A percentile compares a stretch with the other conserved stretches of the same genome.
Conservation (phyloP, 805 yeast species). For the Lachancea mirantina region DNA sequence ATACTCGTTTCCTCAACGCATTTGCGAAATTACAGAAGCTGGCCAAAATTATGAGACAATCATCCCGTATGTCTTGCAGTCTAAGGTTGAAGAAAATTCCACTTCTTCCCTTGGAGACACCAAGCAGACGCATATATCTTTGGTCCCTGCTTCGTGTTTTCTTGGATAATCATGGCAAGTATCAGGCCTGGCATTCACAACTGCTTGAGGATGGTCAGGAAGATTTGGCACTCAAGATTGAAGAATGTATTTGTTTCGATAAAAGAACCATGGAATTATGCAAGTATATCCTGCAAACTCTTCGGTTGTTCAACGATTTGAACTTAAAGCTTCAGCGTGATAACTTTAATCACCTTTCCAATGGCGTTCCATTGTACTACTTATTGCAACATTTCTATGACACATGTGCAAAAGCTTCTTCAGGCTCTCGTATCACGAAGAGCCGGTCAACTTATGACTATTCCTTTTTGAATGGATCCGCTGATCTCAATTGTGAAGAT, state of each 20-base stretch:
- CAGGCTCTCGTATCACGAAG: slow-evolving; percentile 1
- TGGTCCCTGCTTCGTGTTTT: slow-evolving; percentile 5
- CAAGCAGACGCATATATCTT: neutral
- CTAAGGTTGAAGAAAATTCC: neutral
- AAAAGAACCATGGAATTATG: slow-evolving; percentile 1
- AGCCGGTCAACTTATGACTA: neutral
- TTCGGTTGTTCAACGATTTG: slow-evolving; percentile 3
- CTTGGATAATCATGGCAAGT: slow-evolving; percentile 1
- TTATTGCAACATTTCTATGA: slow-evolving; percentile 2
- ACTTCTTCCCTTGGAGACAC: slow-evolving; percentile 3
- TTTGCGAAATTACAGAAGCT: slow-evolving; percentile 1
- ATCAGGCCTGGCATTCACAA: neutral
- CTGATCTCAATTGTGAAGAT: slow-evolving; percentile 5
- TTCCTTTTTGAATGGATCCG: slow-evolving; percentile 8
- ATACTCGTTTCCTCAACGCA: neutral
- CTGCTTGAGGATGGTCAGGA: neutral
- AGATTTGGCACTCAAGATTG: neutral
- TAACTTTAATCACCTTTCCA: neutral
- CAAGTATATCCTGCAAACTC: slow-evolving; percentile 5
- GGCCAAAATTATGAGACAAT: slow-evolving; percentile 1
- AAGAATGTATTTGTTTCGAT: neutral
- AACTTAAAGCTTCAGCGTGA: neutral
- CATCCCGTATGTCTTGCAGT: neutral
- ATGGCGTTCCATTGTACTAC: slow-evolving; percentile 2
- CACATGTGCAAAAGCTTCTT: neutral